phyloP scores from a whole-genome alignment of 1,284 basidiomycete species.

The Cryptococcus sp. region DNA sequence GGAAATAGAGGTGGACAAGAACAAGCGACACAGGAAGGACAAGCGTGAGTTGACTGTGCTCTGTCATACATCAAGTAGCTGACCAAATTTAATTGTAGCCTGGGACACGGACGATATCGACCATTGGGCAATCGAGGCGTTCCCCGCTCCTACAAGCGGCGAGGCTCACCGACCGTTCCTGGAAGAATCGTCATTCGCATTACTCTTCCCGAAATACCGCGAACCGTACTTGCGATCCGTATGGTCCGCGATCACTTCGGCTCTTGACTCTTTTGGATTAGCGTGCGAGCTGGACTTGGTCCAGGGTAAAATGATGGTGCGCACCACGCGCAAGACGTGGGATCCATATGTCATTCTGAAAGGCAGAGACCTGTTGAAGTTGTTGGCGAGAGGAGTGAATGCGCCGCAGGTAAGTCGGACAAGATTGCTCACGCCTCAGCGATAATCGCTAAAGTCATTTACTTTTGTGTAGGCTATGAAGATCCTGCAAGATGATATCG shows the following conservation, averaged over 20 bases:
- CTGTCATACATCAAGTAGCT: background rate
- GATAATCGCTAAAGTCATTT: background rate
- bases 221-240: constrained; percentile 94
- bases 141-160: constrained; percentile 65
- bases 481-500: constrained; percentile 84
- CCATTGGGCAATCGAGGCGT: constrained; percentile 93
- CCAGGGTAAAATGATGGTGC: constrained; percentile 95
- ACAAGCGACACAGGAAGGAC: constrained; percentile 85
- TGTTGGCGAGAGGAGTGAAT: constrained; percentile 88
- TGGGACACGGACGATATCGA: constrained; percentile 99
- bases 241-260: constrained; percentile 89
- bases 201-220: constrained; percentile 97
- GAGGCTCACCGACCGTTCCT: constrained; percentile 63
- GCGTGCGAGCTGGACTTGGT: constrained; percentile 92
- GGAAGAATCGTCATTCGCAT: constrained; percentile 96
- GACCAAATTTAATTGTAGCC: constrained; percentile 57
- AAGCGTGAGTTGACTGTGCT: constrained; percentile 65
- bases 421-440: too few species aligned
- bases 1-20: constrained; percentile 63
- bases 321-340: constrained; percentile 93
- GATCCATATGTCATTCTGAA: constrained; percentile 97
- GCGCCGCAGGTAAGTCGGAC: constrained; percentile 52
- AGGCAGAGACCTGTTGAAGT: constrained; percentile 92
- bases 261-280: constrained; percentile 80
- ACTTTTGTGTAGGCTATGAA: constrained; percentile 73